These are phyloP conservation scores for Trifolium subterraneum DNA, from an alignment of 306 rosid genomes.

Conservation along the genomic window DNA sequence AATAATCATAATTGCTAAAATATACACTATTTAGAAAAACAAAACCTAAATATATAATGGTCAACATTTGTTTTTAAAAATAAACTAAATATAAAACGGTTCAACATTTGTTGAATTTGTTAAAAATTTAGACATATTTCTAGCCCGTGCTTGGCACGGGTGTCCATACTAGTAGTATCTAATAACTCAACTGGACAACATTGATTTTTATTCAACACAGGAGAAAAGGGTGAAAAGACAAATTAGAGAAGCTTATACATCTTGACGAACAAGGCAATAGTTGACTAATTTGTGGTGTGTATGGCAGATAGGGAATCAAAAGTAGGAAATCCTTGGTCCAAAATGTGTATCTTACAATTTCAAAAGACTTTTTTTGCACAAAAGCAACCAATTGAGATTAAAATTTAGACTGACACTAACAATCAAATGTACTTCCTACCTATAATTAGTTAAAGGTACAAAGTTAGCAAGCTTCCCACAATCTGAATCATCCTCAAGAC, in stretches of 20 bases:
- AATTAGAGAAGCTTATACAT: slow-evolving; percentile 16
- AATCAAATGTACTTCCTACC: slow-evolving; percentile 76
- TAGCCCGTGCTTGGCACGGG: not conserved
- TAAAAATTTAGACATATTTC: not conserved
- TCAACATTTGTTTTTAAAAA: not conserved
- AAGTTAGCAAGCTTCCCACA: slow-evolving; percentile 84
- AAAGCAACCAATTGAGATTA: slow-evolving; percentile 27
- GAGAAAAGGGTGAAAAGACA: slow-evolving; percentile 28
- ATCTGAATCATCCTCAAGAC: slow-evolving; percentile 77
- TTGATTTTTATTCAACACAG: slow-evolving; percentile 10
- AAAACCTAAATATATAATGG: not conserved
- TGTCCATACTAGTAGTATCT: slow-evolving; percentile 21
- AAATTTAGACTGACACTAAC: slow-evolving; percentile 35
- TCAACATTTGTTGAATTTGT: not conserved
- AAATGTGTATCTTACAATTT: slow-evolving; percentile 30
- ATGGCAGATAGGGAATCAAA: slow-evolving; percentile 18
- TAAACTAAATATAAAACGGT: not conserved
- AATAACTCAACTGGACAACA: slow-evolving; percentile 19
- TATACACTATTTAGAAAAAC: not conserved
- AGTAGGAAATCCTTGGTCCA: slow-evolving; percentile 27
- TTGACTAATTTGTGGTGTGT: slow-evolving; percentile 21
- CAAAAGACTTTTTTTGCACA: slow-evolving; percentile 1
- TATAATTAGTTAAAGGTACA: slow-evolving; percentile 83
- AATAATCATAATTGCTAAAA: too few species aligned
- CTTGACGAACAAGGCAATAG: slow-evolving; percentile 12